Base-by-base conservation (phyloP, 2,329 filamentous ascomycete genomes). In the Colletotrichum lentis region DNA sequence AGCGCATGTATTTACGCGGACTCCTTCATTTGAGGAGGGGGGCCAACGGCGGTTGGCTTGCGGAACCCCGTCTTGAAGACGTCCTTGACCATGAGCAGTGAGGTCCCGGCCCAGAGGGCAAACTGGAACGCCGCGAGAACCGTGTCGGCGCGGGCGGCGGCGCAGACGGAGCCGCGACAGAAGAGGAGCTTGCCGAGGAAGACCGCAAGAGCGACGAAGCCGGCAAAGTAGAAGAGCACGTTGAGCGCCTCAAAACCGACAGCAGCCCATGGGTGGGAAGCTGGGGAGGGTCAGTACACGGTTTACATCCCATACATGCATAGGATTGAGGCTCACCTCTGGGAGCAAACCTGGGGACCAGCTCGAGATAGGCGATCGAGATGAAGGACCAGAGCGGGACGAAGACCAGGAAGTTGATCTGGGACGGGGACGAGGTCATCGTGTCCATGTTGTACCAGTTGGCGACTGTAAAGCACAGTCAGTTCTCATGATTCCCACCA, bases 401-500 rank as follows among this genome's bases (percentile, higher is more conserved):
- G 73, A 86, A 85, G 72, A 89, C 77, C 70, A 89, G 77, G 75
- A 88, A 88, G 79, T 83, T 85, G 77, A 90, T 77, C 69, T 87
- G 82, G 3, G 81, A 78, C 0, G 88, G 87, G n/a, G 86, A 82
- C 20, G 81, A 72, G 3, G 82, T 82, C 71, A 83, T 79, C 73
- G 85, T 90, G 73, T 86, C 79, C 68, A 77, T 79, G 74, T 85
- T 81, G 76, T 88, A 89, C 85, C 86, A 89, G 76, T 89, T 81
- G 71, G 85, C 80, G 64, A 90, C 88, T 90, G 63, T 67, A 41
- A 22, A 37, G 47, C 35, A 52, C 20, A 74, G 71, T 74, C 56
- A 65, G 68, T 61, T 52, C 20, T 52, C 27, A 27, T 47, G 54
- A 18, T 50, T 10, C 7, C 3, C 6, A 31, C 41, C 16, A 22